Base-by-base conservation (phyloP, 108 stramenopile genomes). In the Skeletonema tropicum region DNA sequence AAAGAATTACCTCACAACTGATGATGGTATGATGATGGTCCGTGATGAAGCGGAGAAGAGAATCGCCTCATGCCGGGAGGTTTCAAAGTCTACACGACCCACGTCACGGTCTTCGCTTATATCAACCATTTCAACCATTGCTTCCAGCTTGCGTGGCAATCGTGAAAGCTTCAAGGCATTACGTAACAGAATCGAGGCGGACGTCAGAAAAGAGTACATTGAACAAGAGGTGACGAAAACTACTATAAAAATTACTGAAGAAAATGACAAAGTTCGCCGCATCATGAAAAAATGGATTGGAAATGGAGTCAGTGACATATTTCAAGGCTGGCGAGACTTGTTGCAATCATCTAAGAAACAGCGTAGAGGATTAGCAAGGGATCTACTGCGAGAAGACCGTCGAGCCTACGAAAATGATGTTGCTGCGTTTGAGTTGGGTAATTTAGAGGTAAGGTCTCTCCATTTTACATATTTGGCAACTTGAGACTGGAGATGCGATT, bases 271-370 rank as follows among this genome's bases (percentile, higher is more conserved):
- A 29, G 31, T 77, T 6, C 42, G 42, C n/a, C 26, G 30, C 36
- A 71, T 85, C 10, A 57, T 85, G 67, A 55, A 68, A 8, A 58
- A 33, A 13, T 85, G 84, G 84, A 41, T 81, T 15, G 84, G 84
- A 32, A 33, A 77, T n/a, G 32, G 49, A 21, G 42, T 66, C 0
- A n/a, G 71, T 13, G 80, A 85, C n/a, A 61, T 60, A 19, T 85
- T 82, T 42, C 1, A 17, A 35, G 67, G 80, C 32, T 85, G 80
- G 84, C 65, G 68, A 32, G 23, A 61, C 12, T 25, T 38, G 14
- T 63, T 72, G 6, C 41, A 68, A 49, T 3, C 15, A 30, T 65
- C 66, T n/a, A 67, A 72, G 13, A 75, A 60, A 10, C 49, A 66
- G 15, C 49, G 67, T 6, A 35, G 74, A n/a, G 52, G 55, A 26